Conservation (phyloP, 225 moss, liverwort and hornwort species). For the Neckera pumila region DNA sequence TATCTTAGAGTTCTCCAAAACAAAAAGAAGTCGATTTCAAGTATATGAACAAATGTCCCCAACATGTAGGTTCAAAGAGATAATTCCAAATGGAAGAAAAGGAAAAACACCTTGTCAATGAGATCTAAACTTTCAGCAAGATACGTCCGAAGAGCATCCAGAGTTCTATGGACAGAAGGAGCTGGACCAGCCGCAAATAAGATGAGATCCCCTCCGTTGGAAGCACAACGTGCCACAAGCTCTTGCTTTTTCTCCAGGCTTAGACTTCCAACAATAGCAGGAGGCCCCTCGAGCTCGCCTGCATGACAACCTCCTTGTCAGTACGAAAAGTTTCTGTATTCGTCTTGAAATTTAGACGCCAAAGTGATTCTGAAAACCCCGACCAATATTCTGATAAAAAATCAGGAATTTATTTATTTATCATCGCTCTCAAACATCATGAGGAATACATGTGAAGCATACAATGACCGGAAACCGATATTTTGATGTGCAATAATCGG, state of each 20-base stretch:
- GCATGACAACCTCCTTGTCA: conserved; percentile 3
- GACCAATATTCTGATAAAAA: neutral
- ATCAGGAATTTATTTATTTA: neutral
- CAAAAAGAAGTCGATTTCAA: neutral
- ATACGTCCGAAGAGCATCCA: conserved; percentile 76
- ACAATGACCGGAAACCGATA: neutral
- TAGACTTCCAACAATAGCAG: conserved; percentile 65
- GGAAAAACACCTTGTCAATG: conserved; percentile 53
- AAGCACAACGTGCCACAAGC: conserved; percentile 34
- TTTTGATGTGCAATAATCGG: neutral
- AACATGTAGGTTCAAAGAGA: neutral
- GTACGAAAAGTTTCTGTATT: neutral
- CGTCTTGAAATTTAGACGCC: neutral
- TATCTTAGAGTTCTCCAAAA: neutral
- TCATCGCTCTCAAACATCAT: neutral
- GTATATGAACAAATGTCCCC: neutral
- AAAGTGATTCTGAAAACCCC: neutral
- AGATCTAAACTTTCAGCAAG: conserved; percentile 71
- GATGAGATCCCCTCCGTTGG: conserved; percentile 72
- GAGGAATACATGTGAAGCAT: neutral
- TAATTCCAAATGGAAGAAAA: neutral
- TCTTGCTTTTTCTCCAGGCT: conserved; percentile 31
- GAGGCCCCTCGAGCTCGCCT: conserved; percentile 78
- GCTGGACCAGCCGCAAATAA: conserved; percentile 71
- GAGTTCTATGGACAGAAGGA: conserved; percentile 47